Evolutionary conservation across 2,329 filamentous ascomycete genomes (phyloP), one percentile per base, ranked within the genome.

Genomic region (Alternaria brassicae): DNA sequence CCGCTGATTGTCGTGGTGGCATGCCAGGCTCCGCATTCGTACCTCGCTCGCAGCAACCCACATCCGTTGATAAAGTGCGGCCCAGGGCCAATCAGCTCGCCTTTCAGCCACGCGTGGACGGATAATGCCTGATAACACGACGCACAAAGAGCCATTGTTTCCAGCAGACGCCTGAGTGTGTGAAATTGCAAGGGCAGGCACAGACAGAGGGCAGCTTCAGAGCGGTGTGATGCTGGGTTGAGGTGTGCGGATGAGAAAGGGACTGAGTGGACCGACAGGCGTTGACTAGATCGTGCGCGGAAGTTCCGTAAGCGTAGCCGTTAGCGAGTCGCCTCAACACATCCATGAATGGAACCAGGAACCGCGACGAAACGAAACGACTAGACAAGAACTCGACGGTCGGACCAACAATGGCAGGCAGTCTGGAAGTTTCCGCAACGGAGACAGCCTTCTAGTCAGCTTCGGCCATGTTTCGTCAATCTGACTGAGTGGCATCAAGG

Each of bases 71-170:
- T 68, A 65, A 61, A 65, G 50, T 27, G 51, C 30, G 13, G 23
- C 10, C 28, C 27, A 37, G 15, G 47, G 63, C 73, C 74, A 76
- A 76, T 75, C 62, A 70, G 32, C 45, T 4, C 30, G 63, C 21
- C 30, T 32, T 27, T n/a, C 32, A 45, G 56, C 47, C 45, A 39
- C 53, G 32, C 61, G 60, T 62, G 59, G 56, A 57, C 49, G 30
- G 27, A 51, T 47, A 34, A 61, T 59, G 65, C 60, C 51, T 70
- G 68, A 70, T 71, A 69, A 73, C 60, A 68, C 68, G 68, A 65
- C 60, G 62, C 63, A 61, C 23, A 37, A 40, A 34, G 60, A 53
- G 53, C 51, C 27, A 51, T 56, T 59, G 51, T 40, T 40, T 55
- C 19, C 45, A 63, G 36, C 56, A 53, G 58, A 44, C 41, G 42